phyloP scores from a whole-genome alignment of 352 stramenopile genomes.

The Phytophthora ohioensis region DNA sequence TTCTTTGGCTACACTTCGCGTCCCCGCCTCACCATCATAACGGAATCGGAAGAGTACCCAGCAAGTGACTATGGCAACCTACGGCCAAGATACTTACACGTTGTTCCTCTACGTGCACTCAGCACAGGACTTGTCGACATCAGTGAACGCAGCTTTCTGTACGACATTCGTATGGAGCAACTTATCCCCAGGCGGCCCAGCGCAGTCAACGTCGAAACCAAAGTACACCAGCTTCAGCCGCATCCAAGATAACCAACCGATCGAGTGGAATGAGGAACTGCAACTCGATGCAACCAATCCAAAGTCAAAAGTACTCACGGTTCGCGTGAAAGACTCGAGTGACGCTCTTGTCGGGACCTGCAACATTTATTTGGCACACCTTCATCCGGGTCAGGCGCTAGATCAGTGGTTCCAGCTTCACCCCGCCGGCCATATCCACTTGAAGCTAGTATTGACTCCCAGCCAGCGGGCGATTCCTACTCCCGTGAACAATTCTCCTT shows the following conservation, averaged over 20 bases:
- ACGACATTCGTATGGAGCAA: constrained; percentile 32
- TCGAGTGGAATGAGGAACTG: constrained; percentile 38
- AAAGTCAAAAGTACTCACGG: constrained; percentile 22
- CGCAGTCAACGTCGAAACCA: constrained; percentile 8
- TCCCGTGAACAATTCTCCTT: constrained; percentile 12
- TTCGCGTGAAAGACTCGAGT: constrained; percentile 30
- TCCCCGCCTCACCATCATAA: constrained; percentile 13
- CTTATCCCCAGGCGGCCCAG: neutral
- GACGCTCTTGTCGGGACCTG: constrained; percentile 46
- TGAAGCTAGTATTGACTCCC: constrained; percentile 40
- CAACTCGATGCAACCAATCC: constrained; percentile 17
- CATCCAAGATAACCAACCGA: neutral
- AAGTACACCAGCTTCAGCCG: constrained; percentile 28
- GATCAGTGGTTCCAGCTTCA: constrained; percentile 60
- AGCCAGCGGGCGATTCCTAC: constrained; percentile 15
- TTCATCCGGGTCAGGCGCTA: constrained; percentile 36
- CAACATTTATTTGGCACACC: constrained; percentile 53
- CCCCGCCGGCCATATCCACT: constrained; percentile 45
- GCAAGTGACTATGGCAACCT: constrained; percentile 14
- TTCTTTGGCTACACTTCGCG: constrained; percentile 38
- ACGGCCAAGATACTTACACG: constrained; percentile 21
- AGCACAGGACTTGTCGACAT: constrained; percentile 17
- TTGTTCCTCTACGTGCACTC: constrained; percentile 22
- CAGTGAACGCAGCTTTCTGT: constrained; percentile 21
- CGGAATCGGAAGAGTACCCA: neutral